Evolutionary conservation across 1,284 basidiomycete genomes (phyloP).

Genomic region (Ceratobasidium theobromae): DNA sequence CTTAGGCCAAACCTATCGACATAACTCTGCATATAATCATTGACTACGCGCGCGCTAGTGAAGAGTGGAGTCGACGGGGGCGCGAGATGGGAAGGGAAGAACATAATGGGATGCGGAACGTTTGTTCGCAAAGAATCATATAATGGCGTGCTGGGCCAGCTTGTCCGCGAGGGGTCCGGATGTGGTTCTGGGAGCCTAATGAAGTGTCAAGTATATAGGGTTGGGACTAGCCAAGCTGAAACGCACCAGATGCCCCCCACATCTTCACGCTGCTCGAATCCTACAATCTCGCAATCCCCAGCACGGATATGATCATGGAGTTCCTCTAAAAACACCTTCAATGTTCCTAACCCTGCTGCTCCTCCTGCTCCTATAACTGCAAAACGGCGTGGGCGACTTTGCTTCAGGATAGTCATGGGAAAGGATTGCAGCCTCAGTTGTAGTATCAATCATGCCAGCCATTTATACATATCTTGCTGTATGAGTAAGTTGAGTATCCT

Average conservation of each 20-base stretch:
- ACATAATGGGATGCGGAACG: conserved; percentile 73
- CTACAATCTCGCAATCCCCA: conserved; percentile 58
- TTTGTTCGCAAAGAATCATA: conserved; percentile 78
- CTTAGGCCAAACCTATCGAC: conserved; percentile 57
- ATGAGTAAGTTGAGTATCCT: conserved; percentile 11
- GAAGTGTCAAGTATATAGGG: neutral
- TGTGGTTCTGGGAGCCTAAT: conserved; percentile 31
- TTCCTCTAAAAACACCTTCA: conserved; percentile 63
- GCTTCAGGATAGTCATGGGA: conserved; percentile 4
- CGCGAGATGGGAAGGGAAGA: conserved; percentile 60
- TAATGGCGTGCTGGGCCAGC: conserved; percentile 65
- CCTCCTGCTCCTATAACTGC: conserved; percentile 70
- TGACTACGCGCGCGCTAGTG: conserved; percentile 58
- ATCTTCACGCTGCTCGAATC: conserved; percentile 62
- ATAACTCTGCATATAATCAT: conserved; percentile 62
- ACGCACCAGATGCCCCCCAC: conserved; percentile 71
- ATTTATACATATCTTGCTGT: neutral
- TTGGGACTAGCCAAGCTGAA: conserved; percentile 3
- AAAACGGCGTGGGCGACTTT: conserved; percentile 45
- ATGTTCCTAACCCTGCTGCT: conserved; percentile 62
- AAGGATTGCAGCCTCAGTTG: neutral
- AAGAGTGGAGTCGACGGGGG: conserved; percentile 69
- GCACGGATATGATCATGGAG: conserved; percentile 50
- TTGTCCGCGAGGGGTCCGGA: conserved; percentile 38
- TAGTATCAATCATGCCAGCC: neutral